Base-by-base conservation (phyloP, 352 stramenopile species). In the Pythium monospermum region DNA sequence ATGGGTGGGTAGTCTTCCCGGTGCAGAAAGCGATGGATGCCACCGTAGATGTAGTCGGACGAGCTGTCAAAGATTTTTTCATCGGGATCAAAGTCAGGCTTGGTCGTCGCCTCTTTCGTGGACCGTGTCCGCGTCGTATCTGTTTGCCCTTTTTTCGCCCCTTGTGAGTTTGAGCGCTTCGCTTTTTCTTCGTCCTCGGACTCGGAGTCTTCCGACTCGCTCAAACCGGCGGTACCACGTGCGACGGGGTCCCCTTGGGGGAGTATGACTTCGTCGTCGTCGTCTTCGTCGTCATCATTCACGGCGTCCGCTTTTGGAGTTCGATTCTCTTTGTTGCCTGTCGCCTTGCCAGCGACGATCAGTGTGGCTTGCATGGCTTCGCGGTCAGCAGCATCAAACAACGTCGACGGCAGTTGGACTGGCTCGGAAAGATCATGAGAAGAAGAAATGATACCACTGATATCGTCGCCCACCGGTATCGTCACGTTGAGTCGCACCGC, bases 1-100 rank as follows among this genome's bases (percentile, higher is more conserved):
- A 83, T 48, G 1, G 81, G 81, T 33, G 77, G 69, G 22, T 83
- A 82, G 45, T 91, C 81, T 11, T 86, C 72, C 13, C 66, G 68
- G 21, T 70, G 68, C 15, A 91, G 49, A 44, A 89, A 88, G 0
- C 78, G 73, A 48, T 77, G 65, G 18, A 89, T 70, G 18, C 61
- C 61, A 12, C 74, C 76, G 39, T 82, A 89, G 0, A 78, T 49
- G 19, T 70, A 72, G 49, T 86, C 78, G 3, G 26, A 57, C 0
- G 77, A 88, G 0, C 63, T 69, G 45, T 84, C 77, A 12, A 82
- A 50, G 2, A 69, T 23, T 69, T 68, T 73, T 13, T 39, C 41
- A 19, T 52, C 40, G 11, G 27, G 3, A n/a, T 54, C 42, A 13
- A 35, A 8, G 2, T 52, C 45, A 1, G 18, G 44, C 21, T 5